These are phyloP conservation scores for Boletus pseudo-olivaceus DNA, from an alignment of 768 basidiomycete species.

Conservation along the genomic window DNA sequence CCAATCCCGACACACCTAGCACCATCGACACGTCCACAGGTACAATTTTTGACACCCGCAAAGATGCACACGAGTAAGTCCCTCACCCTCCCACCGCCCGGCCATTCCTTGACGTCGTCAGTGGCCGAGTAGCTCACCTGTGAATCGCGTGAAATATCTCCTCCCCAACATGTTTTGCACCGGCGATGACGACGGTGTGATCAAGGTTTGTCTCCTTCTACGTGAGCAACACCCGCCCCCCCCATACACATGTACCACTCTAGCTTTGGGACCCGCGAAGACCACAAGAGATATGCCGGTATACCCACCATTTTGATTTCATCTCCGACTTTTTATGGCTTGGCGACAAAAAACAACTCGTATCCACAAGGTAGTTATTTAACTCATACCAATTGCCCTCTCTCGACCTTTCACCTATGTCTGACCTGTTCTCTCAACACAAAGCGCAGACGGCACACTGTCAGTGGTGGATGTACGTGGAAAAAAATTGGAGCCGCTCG, in stretches of 20 bases:
- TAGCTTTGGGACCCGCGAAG: conserved; percentile 91
- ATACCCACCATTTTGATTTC: conserved; percentile 90
- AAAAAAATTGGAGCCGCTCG: conserved; percentile 70
- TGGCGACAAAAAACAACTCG: conserved; percentile 76
- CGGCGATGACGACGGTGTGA: conserved; percentile 91
- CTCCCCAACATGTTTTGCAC: conserved; percentile 72
- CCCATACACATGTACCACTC: background rate
- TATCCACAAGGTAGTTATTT: conserved; percentile 72
- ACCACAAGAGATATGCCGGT: conserved; percentile 57
- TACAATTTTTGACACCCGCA: conserved; percentile 42
- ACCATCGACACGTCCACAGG: conserved; percentile 66
- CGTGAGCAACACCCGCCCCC: background rate
- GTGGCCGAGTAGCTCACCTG: conserved; percentile 57
- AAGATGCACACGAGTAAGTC: conserved; percentile 67
- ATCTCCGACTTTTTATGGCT: conserved; percentile 91
- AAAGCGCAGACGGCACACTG: conserved; percentile 87
- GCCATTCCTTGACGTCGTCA: conserved; percentile 31
- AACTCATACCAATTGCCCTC: background rate
- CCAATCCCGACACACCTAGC: conserved; percentile 36
- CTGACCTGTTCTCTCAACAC: background rate
- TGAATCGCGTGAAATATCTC: conserved; percentile 79
- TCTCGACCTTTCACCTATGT: background rate
- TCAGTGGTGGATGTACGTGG: conserved; percentile 90
- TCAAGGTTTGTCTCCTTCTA: conserved; percentile 59
- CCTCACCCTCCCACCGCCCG: conserved; percentile 2